phyloP scores from a whole-genome alignment of 2,329 filamentous ascomycete species.

The Arthrobotrys iridis region DNA sequence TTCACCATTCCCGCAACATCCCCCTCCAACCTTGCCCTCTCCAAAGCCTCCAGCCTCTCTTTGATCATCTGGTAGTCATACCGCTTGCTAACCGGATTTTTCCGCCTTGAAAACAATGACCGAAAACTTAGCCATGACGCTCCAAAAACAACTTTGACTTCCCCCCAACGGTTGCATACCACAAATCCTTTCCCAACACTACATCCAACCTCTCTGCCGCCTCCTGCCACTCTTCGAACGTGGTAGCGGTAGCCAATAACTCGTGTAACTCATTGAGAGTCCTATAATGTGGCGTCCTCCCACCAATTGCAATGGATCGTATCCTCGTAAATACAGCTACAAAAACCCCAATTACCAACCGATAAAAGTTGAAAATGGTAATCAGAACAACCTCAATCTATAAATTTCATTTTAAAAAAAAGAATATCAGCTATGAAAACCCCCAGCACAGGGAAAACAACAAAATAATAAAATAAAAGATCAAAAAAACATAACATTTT shows the following conservation, averaged over 20 bases:
- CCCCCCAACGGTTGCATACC: slow-evolving; percentile 68
- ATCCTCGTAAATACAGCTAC: slow-evolving; percentile 28
- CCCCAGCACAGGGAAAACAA: too few relatives aligned
- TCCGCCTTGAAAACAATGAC: slow-evolving; percentile 70
- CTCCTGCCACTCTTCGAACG: slow-evolving; percentile 86
- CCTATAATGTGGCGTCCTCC: slow-evolving; percentile 21
- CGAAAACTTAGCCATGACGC: neutral
- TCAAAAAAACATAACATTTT: neutral
- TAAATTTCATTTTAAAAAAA: too few relatives aligned
- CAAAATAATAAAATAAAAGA: too few relatives aligned
- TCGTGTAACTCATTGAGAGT: slow-evolving; percentile 9
- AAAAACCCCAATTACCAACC: slow-evolving; percentile 26
- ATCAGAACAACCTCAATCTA: slow-evolving; percentile 15
- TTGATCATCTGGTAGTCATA: slow-evolving; percentile 89
- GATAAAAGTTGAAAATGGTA: slow-evolving; percentile 22
- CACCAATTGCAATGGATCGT: slow-evolving; percentile 3
- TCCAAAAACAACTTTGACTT: neutral
- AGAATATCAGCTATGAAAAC: too few relatives aligned
- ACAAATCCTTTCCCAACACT: slow-evolving; percentile 80
- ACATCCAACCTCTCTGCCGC: slow-evolving; percentile 85
- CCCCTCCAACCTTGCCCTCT: slow-evolving; percentile 73
- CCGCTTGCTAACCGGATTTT: slow-evolving; percentile 79
- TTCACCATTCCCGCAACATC: slow-evolving; percentile 81
- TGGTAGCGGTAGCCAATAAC: slow-evolving; percentile 71
- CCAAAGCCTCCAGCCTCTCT: slow-evolving; percentile 76